phyloP scores from a whole-genome alignment of 2,329 filamentous ascomycete genomes.

The Diplodia seriata region DNA sequence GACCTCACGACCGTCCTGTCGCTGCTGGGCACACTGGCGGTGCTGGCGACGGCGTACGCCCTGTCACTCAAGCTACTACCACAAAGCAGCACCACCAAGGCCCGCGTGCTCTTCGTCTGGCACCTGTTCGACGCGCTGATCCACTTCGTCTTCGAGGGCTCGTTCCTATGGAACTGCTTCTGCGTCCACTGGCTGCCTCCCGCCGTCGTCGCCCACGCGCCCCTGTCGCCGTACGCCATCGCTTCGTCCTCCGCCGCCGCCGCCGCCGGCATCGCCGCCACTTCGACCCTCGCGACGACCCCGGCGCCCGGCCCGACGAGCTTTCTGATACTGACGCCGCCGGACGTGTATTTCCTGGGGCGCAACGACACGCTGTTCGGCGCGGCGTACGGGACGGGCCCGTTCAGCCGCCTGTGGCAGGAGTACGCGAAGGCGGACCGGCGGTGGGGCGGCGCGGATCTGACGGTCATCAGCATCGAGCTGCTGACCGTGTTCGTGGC shows the following conservation, averaged over 20 bases:
- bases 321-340: conserved; percentile 51
- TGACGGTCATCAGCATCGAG: conserved; percentile 66
- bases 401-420: conserved; percentile 65
- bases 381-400: conserved; percentile 61
- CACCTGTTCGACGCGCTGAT: conserved; percentile 91
- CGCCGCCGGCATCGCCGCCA: conserved; percentile 33
- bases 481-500: conserved; percentile 66
- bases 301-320: conserved; percentile 37
- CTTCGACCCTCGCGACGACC: conserved; percentile 32
- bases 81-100: conserved; percentile 59
- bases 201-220: background rate
- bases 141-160: conserved; percentile 89
- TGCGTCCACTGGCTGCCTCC: conserved; percentile 64
- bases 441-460: conserved; percentile 65
- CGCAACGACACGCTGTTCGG: conserved; percentile 64
- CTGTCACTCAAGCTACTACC: conserved; percentile 61
- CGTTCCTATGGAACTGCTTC: conserved; percentile 94
- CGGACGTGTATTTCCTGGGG: conserved; percentile 61
- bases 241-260: conserved; percentile 38
- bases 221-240: conserved; percentile 17
- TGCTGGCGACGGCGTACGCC: conserved; percentile 61
- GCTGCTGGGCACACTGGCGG: conserved; percentile 60
- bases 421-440: conserved; percentile 71
- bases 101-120: conserved; percentile 88
- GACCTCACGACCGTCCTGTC: conserved; percentile 62